Base-by-base conservation (phyloP, 176 grass and related monocot genomes). In the Zoysia pacifica region DNA sequence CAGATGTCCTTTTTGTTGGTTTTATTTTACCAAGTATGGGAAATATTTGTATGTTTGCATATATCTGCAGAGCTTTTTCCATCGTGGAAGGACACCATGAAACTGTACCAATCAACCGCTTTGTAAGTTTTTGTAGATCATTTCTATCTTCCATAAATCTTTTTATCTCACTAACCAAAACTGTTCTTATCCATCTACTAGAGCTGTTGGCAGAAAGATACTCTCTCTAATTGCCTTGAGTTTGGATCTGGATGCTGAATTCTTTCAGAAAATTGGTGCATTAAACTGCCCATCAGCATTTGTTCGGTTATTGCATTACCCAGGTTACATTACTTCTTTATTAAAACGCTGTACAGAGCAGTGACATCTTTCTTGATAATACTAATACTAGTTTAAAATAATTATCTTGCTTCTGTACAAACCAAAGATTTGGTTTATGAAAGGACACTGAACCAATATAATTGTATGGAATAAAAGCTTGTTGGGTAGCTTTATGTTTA, bases 261-360 rank as follows among this genome's bases (percentile, higher is more conserved):
- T 86, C 37, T 97, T 97, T 69, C 74, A 78, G 28, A 82, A 76
- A 1, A 56, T 65, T 55, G 85, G 79, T 53, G 85, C 79, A 28
- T 63, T 82, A 2, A 46, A 72, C 63, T 35, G 39, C 52, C 85
- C 85, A 0, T 82, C 72, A 45, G 46, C 62, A 68, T 71, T 86
- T 86, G 48, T 93, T 84, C 87, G 87, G 51, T 43, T 93, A 51
- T 75, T 97, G 82, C 94, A 93, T 89, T 97, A 93, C 63, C 91
- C 86, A 86, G 91, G 90, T 86, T 49, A 80, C 15, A 48, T 41
- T 62, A 45, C 44, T 79, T 28, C 28, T 28, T 28, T 28, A 28
- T 28, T 28, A n/a, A 36, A 28, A 42, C 35, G 56, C 45, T 62
- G 16, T 43, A 4, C 5, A 50, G 42, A 51, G 44, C 10, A 28